phyloP scores from a whole-genome alignment of 306 rosid genomes.

The Betula pendula region DNA sequence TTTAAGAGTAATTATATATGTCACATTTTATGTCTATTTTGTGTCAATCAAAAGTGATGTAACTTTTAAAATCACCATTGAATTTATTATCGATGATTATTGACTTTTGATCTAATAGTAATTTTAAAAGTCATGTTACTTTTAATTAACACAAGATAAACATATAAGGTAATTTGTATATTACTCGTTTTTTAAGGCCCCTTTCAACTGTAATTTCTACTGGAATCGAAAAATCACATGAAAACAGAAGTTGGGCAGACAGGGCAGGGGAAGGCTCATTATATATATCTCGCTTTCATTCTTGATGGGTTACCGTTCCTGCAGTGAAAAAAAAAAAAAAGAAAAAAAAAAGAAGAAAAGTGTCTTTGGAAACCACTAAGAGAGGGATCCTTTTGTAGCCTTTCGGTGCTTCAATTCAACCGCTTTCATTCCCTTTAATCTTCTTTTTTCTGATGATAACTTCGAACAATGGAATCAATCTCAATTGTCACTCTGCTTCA shows the following conservation, averaged over 20 bases:
- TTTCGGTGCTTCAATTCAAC: slow-evolving; percentile 91
- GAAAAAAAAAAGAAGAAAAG: slow-evolving; percentile 22
- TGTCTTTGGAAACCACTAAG: slow-evolving; percentile 45
- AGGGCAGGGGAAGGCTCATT: neutral
- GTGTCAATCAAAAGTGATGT: no score
- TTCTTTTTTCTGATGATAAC: slow-evolving; percentile 21
- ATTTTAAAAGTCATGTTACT: no score
- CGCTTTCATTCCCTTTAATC: slow-evolving; percentile 35
- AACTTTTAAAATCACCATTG: no score
- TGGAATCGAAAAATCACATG: neutral
- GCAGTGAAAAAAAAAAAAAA: neutral
- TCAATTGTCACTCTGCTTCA: slow-evolving; percentile 26
- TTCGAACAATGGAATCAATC: slow-evolving; percentile 23
- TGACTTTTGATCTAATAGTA: no score
- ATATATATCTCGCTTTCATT: slow-evolving; percentile 18
- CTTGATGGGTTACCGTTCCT: slow-evolving; percentile 6
- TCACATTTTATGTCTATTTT: no score
- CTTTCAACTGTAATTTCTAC: neutral
- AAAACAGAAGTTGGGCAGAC: slow-evolving; percentile 12
- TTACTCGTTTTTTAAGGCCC: neutral
- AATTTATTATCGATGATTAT: no score
- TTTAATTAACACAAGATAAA: no score
- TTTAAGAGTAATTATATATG: no score
- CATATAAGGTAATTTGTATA: no score
- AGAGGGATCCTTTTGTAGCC: slow-evolving; percentile 57